These are phyloP conservation scores for Niveomyces coronatus DNA, from an alignment of 2,329 filamentous ascomycete genomes.

Conservation along the genomic window DNA sequence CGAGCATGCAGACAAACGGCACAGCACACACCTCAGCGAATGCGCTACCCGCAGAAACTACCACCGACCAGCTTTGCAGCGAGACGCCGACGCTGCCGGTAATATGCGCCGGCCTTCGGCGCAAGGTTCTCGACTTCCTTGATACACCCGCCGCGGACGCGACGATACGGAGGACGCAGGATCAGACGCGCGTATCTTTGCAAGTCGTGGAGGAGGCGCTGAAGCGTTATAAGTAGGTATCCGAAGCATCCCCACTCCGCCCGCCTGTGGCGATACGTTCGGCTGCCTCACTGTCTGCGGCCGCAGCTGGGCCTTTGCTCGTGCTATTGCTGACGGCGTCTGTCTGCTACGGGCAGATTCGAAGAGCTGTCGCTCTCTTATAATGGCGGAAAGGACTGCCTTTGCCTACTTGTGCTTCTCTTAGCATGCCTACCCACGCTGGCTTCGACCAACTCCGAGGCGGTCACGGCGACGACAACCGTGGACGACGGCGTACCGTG, in stretches of 20 bases:
- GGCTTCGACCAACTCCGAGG: constrained; percentile 10
- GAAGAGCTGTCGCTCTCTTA: constrained; percentile 82
- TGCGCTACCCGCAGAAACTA: not conserved
- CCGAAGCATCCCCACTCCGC: constrained; percentile 4
- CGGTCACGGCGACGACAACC: constrained; percentile 9
- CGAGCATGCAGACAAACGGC: constrained; percentile 8
- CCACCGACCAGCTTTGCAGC: not conserved
- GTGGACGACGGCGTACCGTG: constrained; percentile 10
- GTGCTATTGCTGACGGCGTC: not conserved
- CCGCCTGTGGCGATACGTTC: not conserved
- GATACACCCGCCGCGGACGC: constrained; percentile 6
- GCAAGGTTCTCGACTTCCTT: constrained; percentile 10
- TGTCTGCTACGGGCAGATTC: constrained; percentile 40
- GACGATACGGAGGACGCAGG: constrained; percentile 34
- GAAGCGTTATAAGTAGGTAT: constrained; percentile 58
- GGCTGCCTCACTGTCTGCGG: not conserved
- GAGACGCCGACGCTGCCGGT: constrained; percentile 4
- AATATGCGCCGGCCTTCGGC: constrained; percentile 7
- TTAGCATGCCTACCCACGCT: constrained; percentile 48
- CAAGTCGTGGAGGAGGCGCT: constrained; percentile 67
- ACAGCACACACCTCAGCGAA: not conserved
- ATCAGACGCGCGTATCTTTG: constrained; percentile 63
- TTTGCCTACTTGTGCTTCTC: constrained; percentile 82
- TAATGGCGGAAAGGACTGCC: constrained; percentile 96
- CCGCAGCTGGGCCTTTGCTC: no score